A percentile compares a stretch with the other conserved stretches of the same genome.
These are phyloP conservation scores for Rugiboletus extremiorientalis DNA, from an alignment of 1,284 basidiomycete species.

Conservation along the genomic window DNA sequence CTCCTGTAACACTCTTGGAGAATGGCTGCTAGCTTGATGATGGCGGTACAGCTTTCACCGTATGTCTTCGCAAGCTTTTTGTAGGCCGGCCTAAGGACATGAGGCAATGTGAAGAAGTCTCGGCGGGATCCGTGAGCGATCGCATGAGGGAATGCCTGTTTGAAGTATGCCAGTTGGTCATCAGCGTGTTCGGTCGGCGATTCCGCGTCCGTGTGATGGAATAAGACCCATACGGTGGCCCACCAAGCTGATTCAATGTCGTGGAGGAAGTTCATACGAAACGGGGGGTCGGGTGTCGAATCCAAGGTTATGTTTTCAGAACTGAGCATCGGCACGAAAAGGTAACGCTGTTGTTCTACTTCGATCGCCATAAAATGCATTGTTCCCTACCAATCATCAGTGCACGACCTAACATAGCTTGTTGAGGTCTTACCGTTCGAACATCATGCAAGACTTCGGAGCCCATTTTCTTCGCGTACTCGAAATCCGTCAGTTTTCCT, in stretches of 20 bases:
- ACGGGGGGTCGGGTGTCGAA: not conserved
- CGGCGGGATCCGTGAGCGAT: too few species aligned
- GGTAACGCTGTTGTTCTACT: not conserved
- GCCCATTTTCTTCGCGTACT: slow-evolving; percentile 5
- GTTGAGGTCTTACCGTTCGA: slow-evolving; percentile 5
- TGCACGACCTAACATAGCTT: too few species aligned
- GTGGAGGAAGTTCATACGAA: slow-evolving; percentile 9
- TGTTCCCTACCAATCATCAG: slow-evolving; percentile 12
- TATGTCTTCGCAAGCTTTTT: not conserved
- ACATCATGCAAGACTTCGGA: not conserved
- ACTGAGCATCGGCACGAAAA: not conserved
- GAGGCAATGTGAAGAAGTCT: not conserved
- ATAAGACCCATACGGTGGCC: slow-evolving; percentile 6
- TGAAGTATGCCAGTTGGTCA: not conserved
- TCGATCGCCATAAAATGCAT: slow-evolving; percentile 15
- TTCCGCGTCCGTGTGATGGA: not conserved
- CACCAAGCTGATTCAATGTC: slow-evolving; percentile 16
- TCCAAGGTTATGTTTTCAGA: too few species aligned
- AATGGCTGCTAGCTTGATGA: not conserved
- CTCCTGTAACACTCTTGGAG: not conserved
- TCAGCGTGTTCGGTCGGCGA: not conserved
- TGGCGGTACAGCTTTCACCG: too few species aligned
- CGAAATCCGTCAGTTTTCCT: slow-evolving; percentile 12
- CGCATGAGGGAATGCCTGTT: not conserved
- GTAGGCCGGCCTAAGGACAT: not conserved